Percentiles rank a stretch among this genome's conserved stretches.
phyloP scores from a whole-genome alignment of 148 eudicot genomes.

The Chenopodium suecicum region DNA sequence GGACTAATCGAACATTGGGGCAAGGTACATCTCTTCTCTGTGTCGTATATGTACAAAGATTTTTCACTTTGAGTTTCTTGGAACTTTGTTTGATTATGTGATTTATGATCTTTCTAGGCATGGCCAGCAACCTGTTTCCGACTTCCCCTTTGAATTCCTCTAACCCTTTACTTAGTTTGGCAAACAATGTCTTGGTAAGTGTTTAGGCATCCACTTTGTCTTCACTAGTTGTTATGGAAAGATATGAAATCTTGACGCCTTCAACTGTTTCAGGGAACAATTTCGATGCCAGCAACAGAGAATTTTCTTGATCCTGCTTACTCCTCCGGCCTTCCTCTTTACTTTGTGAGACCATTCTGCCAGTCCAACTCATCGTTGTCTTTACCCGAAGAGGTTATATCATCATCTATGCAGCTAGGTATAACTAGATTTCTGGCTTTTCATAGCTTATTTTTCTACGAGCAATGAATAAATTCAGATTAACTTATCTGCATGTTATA shows the following conservation, averaged over 20 bases:
- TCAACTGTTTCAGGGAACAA: slow-evolving; percentile 62
- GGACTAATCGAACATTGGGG: slow-evolving; percentile 65
- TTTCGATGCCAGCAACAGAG: slow-evolving; percentile 33
- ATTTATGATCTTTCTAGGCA: slow-evolving; percentile 41
- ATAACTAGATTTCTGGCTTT: slow-evolving; percentile 2
- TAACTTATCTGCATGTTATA: too few relatives aligned
- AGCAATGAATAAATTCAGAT: neutral
- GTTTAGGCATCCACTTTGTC: slow-evolving; percentile 4
- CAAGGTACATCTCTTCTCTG: slow-evolving; percentile 41
- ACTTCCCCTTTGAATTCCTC: slow-evolving; percentile 41
- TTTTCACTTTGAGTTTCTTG: neutral
- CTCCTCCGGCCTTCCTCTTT: slow-evolving; percentile 52
- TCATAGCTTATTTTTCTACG: neutral
- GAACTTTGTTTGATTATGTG: slow-evolving; percentile 12
- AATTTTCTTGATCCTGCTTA: slow-evolving; percentile 73
- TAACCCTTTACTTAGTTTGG: slow-evolving; percentile 47
- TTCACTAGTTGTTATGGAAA: neutral
- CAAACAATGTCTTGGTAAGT: slow-evolving; percentile 66
- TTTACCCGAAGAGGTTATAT: slow-evolving; percentile 38
- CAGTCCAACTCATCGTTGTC: slow-evolving; percentile 42
- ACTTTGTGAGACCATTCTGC: slow-evolving; percentile 61
- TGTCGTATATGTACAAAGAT: neutral
- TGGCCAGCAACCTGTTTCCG: slow-evolving; percentile 50
- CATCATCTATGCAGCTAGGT: slow-evolving; percentile 43
- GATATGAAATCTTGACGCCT: neutral